These are phyloP conservation scores for Eucalyptus urophylla DNA, from an alignment of 345 rosid genomes.

Conservation along the genomic window DNA sequence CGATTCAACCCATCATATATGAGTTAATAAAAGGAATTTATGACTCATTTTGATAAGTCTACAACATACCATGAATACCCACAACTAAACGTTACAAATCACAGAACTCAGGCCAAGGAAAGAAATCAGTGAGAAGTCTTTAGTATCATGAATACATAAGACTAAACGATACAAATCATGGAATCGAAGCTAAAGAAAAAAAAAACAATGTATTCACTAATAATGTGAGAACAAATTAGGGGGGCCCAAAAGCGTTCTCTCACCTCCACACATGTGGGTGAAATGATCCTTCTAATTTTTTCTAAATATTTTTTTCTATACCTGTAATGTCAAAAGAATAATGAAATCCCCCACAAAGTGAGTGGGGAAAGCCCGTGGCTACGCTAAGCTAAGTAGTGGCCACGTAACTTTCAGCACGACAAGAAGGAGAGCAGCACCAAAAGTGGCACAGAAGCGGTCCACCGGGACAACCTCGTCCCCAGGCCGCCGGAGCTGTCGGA, in stretches of 20 bases:
- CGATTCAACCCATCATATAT: no score
- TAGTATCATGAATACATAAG: no score
- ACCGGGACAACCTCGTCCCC: background rate
- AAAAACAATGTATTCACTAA: background rate
- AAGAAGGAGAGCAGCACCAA: background rate
- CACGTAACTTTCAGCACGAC: background rate
- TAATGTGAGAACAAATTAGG: background rate
- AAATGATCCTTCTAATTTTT: background rate
- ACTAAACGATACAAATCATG: no score
- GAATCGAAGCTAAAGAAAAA: no score
- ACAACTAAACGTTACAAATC: background rate
- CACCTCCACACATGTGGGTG: background rate
- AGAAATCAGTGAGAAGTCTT: no score
- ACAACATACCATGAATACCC: background rate
- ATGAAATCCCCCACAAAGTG: background rate
- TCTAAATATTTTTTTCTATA: background rate
- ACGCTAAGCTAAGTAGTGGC: background rate
- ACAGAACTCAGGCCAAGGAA: no score
- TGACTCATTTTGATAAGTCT: no score
- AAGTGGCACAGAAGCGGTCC: background rate
- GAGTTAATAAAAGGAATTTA: no score
- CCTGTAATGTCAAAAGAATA: background rate
- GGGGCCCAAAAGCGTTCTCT: background rate
- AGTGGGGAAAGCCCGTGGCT: background rate
- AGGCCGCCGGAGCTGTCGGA: conserved; percentile 3